Conservation (phyloP, 2,329 filamentous ascomycete genomes). For the Cordyceps militaris region DNA sequence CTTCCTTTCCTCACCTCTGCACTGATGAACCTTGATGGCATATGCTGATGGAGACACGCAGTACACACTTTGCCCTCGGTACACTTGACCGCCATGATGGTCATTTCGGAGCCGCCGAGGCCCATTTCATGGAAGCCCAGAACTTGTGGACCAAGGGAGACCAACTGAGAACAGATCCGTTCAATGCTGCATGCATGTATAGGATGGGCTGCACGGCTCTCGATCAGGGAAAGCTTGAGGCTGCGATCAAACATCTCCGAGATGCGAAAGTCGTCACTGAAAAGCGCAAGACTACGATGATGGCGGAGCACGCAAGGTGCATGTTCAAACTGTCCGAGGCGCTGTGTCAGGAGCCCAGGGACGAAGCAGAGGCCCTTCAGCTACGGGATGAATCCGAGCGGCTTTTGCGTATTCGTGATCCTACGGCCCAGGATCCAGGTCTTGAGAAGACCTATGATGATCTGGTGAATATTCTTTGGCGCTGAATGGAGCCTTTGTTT, state of each 20-base stretch:
- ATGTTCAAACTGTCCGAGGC: conserved; percentile 15
- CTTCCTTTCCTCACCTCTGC: background rate
- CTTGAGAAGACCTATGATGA: background rate
- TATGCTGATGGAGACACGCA: background rate
- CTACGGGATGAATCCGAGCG: background rate
- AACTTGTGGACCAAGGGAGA: conserved; percentile 13
- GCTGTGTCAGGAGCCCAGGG: background rate
- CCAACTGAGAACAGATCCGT: conserved; percentile 1
- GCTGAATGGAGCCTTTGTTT: background rate
- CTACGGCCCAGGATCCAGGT: background rate
- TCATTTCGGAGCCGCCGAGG: conserved; percentile 6
- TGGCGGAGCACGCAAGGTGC: conserved; percentile 9
- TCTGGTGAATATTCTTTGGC: conserved; percentile 4
- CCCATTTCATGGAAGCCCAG: conserved; percentile 13
- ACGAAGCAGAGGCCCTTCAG: background rate
- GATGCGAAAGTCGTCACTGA: conserved; percentile 12
- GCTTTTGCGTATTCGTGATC: background rate
- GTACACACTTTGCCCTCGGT: conserved; percentile 11
- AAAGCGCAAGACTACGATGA: conserved; percentile 2
- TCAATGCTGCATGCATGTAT: conserved; percentile 14
- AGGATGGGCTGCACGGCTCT: conserved; percentile 4
- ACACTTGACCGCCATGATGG: background rate
- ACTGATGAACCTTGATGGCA: background rate
- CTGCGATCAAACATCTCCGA: conserved; percentile 14
- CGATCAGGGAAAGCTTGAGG: conserved; percentile 14